Percentiles rank a stretch among this genome's conserved stretches.
phyloP scores from a whole-genome alignment of 306 rosid genomes.

The Vigna trinervia region DNA sequence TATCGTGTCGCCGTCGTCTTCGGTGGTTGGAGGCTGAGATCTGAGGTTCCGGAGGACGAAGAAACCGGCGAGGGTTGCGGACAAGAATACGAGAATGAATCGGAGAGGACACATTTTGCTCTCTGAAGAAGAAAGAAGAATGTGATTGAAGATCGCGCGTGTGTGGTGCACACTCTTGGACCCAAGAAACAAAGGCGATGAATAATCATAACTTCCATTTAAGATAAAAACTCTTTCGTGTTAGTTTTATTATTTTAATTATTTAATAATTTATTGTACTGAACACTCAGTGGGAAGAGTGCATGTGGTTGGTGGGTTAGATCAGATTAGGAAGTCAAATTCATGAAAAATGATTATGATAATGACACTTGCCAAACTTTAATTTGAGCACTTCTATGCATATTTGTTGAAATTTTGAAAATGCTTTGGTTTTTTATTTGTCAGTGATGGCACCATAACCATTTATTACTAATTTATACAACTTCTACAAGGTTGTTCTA shows the following conservation, averaged over 20 bases:
- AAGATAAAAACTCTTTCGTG: neutral
- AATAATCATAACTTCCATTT: slow-evolving; percentile 13
- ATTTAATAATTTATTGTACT: neutral
- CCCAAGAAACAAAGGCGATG: neutral
- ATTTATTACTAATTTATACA: neutral
- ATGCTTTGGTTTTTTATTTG: neutral
- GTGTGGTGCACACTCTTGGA: slow-evolving; percentile 8
- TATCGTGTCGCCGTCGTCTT: slow-evolving; percentile 15
- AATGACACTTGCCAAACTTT: slow-evolving; percentile 18
- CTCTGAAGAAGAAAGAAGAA: slow-evolving; percentile 13
- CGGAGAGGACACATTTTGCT: slow-evolving; percentile 83
- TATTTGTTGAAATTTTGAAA: neutral
- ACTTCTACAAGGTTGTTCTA: neutral
- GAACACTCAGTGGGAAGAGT: neutral
- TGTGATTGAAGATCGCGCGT: neutral
- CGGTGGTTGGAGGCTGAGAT: slow-evolving; percentile 53
- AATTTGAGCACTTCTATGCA: neutral
- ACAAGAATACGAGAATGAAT: slow-evolving; percentile 79
- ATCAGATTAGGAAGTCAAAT: slow-evolving; percentile 18
- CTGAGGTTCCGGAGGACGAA: slow-evolving; percentile 82
- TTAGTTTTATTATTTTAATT: neutral
- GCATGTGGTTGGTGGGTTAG: slow-evolving; percentile 35
- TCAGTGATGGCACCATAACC: neutral
- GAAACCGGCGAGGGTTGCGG: slow-evolving; percentile 97
- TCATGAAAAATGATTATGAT: neutral